Base-by-base conservation (phyloP, 1,284 basidiomycete genomes). In the Boletus sp. region DNA sequence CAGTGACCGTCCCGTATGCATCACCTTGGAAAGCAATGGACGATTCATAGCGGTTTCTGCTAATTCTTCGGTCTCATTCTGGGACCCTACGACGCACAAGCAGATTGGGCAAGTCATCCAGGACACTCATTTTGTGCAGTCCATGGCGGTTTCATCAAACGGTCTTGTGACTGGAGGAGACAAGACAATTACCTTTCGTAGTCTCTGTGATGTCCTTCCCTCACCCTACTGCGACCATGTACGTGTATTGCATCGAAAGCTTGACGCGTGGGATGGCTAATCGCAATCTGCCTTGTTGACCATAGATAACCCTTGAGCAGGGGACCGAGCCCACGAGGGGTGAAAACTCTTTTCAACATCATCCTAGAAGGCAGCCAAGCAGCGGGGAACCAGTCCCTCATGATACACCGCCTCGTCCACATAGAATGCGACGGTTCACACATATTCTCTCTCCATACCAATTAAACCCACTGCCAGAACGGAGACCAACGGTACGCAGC, bases 401-500 rank as follows among this genome's bases (percentile, higher is more conserved):
- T 7, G 29, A 29, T 29, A 6, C 29, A 29, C 4, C 29, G 2
- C 50, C 61, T n/a, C 67, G 50, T 9, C 57, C 63, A 22, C 63
- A 61, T 27, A 46, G 59, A 31, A 43, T 54, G 8, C 27, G 12
- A 7, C 53, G 52, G 31, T 27, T 24, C 20, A 31, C 41, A 20
- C 61, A 44, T 13, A 57, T 66, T 37, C 29, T 45, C 4, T 54
- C 65, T 20, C 63, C 62, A 15, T 29, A 57, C 2, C 63, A 29
- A 36, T 45, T 24, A 13, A 60, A 61, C 22, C 46, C 35, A 0
- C 51, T 9, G 16, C 62, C 35, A 27, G 68, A 70, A 59, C 61
- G 67, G 22, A 56, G n/a, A n/a, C 70, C 67, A 52, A 18, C 41
- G 33, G 57, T 74, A 18, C 71, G 61, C 1, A 12, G 61, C 1